A percentile compares a stretch with the other conserved stretches of the same genome.
These are phyloP conservation scores for Asterophora lycoperdoides DNA, from an alignment of 768 basidiomycete species.

Conservation along the genomic window DNA sequence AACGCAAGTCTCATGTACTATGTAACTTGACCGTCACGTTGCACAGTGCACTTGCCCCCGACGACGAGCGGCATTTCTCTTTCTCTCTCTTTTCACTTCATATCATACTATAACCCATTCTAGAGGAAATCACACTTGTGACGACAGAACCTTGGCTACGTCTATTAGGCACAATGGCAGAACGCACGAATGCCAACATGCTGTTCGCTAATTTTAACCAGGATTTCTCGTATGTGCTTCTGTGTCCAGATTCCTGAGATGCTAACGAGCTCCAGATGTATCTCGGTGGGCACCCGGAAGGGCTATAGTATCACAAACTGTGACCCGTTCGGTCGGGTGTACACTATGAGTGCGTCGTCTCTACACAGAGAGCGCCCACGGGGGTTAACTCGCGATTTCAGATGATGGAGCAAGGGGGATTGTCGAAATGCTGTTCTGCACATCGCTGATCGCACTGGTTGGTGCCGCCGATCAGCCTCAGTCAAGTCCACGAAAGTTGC, in stretches of 20 bases:
- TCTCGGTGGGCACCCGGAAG: constrained; percentile 91
- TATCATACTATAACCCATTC: not conserved
- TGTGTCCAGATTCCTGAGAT: not conserved
- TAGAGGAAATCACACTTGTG: not conserved
- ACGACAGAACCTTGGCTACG: not conserved
- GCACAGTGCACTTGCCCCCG: no score
- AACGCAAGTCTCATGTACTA: not conserved
- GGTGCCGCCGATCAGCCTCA: constrained; percentile 92
- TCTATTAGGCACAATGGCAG: constrained; percentile 27
- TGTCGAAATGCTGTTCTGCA: constrained; percentile 99
- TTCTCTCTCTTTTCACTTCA: not conserved
- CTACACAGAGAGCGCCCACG: not conserved
- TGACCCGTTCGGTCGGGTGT: constrained; percentile 95
- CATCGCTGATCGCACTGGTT: constrained; percentile 93
- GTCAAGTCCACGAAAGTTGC: constrained; percentile 87
- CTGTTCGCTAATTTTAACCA: constrained; percentile 97
- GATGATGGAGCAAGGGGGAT: constrained; percentile 94
- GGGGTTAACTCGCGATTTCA: constrained; percentile 24
- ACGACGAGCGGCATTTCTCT: not conserved
- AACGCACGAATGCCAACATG: constrained; percentile 45
- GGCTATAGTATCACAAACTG: constrained; percentile 98
- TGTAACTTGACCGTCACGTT: not conserved
- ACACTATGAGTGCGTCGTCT: constrained; percentile 77
- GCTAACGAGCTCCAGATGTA: constrained; percentile 48
- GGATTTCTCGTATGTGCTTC: constrained; percentile 75